phyloP scores from a whole-genome alignment of 2,329 filamentous ascomycete genomes.

The Calonectria pauciramosa region DNA sequence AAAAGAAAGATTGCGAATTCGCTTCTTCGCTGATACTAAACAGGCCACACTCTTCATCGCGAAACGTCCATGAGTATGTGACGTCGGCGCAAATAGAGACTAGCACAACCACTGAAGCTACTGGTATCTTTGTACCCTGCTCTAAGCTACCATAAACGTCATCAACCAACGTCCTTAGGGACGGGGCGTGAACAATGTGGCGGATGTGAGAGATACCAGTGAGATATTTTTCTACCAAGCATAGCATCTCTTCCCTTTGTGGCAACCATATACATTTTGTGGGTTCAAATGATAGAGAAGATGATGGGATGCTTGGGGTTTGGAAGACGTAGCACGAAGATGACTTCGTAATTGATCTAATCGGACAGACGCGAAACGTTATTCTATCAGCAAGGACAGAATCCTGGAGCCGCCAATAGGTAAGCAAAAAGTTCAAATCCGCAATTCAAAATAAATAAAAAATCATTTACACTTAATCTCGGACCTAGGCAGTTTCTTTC shows the following conservation, averaged over 20 bases:
- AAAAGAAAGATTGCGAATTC: slow-evolving; percentile 44
- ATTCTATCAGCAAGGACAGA: slow-evolving; percentile 48
- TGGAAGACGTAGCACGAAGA: slow-evolving; percentile 50
- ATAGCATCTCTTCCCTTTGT: slow-evolving; percentile 47
- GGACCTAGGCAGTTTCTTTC: slow-evolving; percentile 49
- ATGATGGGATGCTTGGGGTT: slow-evolving; percentile 37
- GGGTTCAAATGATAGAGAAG: slow-evolving; percentile 44
- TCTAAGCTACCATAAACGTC: slow-evolving; percentile 48
- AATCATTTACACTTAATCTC: slow-evolving; percentile 45
- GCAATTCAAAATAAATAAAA: no score
- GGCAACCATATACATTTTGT: slow-evolving; percentile 53
- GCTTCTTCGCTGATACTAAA: slow-evolving; percentile 42
- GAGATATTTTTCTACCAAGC: slow-evolving; percentile 49
- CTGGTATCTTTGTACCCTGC: slow-evolving; percentile 35
- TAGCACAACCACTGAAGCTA: slow-evolving; percentile 46
- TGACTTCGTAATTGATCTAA: slow-evolving; percentile 49
- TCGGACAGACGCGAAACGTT: slow-evolving; percentile 50
- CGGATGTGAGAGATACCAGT: slow-evolving; percentile 49
- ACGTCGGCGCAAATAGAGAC: slow-evolving; percentile 49
- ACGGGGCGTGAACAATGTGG: slow-evolving; percentile 49
- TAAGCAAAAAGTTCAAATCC: background rate
- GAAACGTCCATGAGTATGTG: slow-evolving; percentile 49
- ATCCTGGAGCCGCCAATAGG: slow-evolving; percentile 39
- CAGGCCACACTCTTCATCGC: slow-evolving; percentile 39
- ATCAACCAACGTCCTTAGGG: slow-evolving; percentile 46